Percentiles rank a stretch among this genome's conserved stretches.
Conservation (phyloP, 805 yeast genomes). For the Lipomyces anomalus region DNA sequence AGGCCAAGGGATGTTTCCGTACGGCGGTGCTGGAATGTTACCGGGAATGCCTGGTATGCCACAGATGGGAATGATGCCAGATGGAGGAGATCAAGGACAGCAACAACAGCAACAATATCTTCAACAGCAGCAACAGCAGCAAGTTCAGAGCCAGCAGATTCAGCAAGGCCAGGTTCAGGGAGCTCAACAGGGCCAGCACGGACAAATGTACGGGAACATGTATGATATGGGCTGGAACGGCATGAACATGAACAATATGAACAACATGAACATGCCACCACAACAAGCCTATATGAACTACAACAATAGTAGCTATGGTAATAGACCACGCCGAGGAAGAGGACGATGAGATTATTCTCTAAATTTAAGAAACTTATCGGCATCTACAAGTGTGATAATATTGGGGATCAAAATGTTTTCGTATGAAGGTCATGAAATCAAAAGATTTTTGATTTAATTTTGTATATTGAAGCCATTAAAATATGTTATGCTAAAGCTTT, state of each 20-base stretch:
- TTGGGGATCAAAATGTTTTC: too few relatives aligned
- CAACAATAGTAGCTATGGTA: too few relatives aligned
- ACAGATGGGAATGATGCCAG: conserved; percentile 4
- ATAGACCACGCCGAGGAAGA: too few relatives aligned
- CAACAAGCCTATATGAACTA: not conserved
- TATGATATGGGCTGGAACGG: not conserved
- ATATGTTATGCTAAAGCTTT: too few relatives aligned
- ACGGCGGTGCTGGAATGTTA: not conserved
- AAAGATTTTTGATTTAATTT: too few relatives aligned
- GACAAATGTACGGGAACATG: not conserved
- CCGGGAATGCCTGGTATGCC: conserved; percentile 13
- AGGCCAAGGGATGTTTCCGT: not conserved
- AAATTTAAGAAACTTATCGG: too few relatives aligned
- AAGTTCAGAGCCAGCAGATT: not conserved
- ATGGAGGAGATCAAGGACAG: not conserved
- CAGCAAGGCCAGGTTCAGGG: conserved; percentile 7
- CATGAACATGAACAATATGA: not conserved
- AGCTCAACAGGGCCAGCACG: not conserved
- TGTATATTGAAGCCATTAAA: too few relatives aligned
- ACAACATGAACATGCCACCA: too few relatives aligned
- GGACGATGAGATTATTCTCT: too few relatives aligned
- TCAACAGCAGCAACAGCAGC: conserved; percentile 5
- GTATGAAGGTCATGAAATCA: too few relatives aligned
- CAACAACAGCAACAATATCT: conserved; percentile 3
- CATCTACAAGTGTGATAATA: not conserved